Evolutionary conservation across 83 land plant genomes (phyloP).

Genomic region (Picea mariana): DNA sequence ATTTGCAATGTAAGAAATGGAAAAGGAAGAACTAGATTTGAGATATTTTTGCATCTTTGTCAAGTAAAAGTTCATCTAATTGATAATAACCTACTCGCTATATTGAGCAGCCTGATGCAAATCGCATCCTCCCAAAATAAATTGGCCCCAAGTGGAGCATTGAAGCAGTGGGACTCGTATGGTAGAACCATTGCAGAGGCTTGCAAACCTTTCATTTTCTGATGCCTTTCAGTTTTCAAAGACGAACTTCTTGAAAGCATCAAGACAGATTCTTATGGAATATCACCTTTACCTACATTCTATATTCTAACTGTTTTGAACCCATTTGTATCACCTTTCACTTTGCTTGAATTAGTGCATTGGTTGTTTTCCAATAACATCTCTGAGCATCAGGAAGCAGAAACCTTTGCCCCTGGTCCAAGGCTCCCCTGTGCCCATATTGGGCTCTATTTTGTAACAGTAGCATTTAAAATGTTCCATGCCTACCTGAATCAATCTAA

Average conservation of each 20-base stretch:
- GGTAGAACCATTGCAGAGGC: constrained; percentile 14
- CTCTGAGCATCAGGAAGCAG: background rate
- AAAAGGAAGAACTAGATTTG: constrained; percentile 1
- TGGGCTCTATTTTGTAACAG: constrained; percentile 31
- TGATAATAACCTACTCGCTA: constrained; percentile 29
- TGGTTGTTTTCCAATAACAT: constrained; percentile 35
- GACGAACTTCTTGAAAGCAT: constrained; percentile 34
- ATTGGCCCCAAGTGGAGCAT: background rate
- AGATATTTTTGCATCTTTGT: constrained; percentile 20
- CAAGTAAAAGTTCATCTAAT: constrained; percentile 28
- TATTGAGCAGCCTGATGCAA: constrained; percentile 24
- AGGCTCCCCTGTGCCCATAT: background rate
- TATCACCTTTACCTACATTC: constrained; percentile 24
- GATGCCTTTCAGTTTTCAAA: constrained; percentile 27
- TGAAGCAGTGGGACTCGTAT: background rate
- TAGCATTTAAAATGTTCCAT: constrained; percentile 35
- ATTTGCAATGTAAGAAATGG: background rate
- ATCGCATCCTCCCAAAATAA: constrained; percentile 14
- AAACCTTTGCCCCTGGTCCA: background rate
- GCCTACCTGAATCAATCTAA: constrained; percentile 21
- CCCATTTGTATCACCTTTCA: constrained; percentile 45
- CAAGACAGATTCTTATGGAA: constrained; percentile 14
- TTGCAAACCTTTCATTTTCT: constrained; percentile 20
- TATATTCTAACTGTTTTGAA: constrained; percentile 28
- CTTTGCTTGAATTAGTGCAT: constrained; percentile 45